Base-by-base conservation (phyloP, 1,284 basidiomycete genomes). In the Ceratobasidium sp. region DNA sequence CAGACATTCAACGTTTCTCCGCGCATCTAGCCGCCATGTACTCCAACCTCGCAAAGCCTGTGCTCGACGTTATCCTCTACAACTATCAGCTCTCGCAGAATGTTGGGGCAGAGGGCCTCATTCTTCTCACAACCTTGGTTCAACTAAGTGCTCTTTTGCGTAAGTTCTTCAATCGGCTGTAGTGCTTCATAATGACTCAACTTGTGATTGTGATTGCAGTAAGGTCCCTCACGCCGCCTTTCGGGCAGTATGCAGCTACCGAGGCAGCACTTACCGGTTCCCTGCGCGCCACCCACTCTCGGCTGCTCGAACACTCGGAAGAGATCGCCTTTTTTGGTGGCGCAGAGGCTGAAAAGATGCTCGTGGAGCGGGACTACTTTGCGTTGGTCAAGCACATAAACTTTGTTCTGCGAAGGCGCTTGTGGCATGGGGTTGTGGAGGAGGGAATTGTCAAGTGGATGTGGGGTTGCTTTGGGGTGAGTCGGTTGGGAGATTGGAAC, bases 401-500 rank as follows among this genome's bases (percentile, higher is more conserved):
- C 81, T 89, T 89, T 76, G 92, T 98, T 1, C 87, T 97, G 81
- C 86, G 89, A 59, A 91, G 93, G 77, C 88, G 93, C 40, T 94
- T 97, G 87, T 95, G 93, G 90, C 96, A 98, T 84, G 92, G 93
- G 1, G 95, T 96, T 84, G 89, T 92, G 8, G 96, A 98, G 83
- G 97, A 99, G 84, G 96, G 96, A 1, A 92, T 99, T 76, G 93
- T 99, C 82, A 99, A 99, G 79, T 86, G 97, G 97, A 83, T 97
- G 17, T 99, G 97, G 97, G 97, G 97, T 79, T 93, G 92, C 82
- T 93, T 98, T 82, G 97, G 97, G 32, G 91, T 94, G 82, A 80
- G 89, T 85, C 8, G 15, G 17, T 22, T 32, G 11, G 32, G 13
- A 34, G 2, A 4, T 62, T 25, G 15, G 17, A 62, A n/a, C 13